Percentiles rank a stretch among this genome's conserved stretches.
phyloP scores from a whole-genome alignment of 75 land plant genomes.

The Sequoiadendron giganteum region DNA sequence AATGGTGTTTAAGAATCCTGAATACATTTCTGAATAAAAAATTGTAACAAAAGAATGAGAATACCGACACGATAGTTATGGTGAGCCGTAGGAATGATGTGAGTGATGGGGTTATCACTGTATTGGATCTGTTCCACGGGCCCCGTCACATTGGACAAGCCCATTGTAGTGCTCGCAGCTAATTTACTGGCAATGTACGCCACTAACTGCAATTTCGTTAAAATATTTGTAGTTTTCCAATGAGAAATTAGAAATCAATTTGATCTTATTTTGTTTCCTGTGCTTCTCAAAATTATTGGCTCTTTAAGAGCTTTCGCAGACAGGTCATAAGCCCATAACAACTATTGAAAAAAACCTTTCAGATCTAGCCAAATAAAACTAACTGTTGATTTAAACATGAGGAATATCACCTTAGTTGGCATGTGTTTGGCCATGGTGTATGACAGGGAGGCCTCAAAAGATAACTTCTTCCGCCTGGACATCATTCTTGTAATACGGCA shows the following conservation, averaged over 20 bases:
- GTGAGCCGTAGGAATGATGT: neutral
- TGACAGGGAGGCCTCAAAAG: neutral
- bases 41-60: neutral
- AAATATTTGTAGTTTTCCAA: too few species aligned
- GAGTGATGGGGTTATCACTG: neutral
- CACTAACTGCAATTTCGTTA: neutral
- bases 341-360: neutral
- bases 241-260: too few species aligned
- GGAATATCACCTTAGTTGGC: neutral
- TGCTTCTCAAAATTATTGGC: too few species aligned
- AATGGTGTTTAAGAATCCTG: neutral
- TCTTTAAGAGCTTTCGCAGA: too few species aligned
- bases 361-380: too few species aligned
- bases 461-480: neutral
- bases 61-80: neutral
- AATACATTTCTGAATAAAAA: neutral
- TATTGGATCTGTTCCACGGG: neutral
- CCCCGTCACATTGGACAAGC: neutral
- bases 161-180: neutral
- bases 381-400: too few species aligned
- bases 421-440: neutral
- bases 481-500: neutral
- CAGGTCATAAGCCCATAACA: neutral
- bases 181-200: neutral
- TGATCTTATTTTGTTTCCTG: too few species aligned